phyloP scores from a whole-genome alignment of 192 early-diverging fungal genomes.

The Mortierella hygrophila region DNA sequence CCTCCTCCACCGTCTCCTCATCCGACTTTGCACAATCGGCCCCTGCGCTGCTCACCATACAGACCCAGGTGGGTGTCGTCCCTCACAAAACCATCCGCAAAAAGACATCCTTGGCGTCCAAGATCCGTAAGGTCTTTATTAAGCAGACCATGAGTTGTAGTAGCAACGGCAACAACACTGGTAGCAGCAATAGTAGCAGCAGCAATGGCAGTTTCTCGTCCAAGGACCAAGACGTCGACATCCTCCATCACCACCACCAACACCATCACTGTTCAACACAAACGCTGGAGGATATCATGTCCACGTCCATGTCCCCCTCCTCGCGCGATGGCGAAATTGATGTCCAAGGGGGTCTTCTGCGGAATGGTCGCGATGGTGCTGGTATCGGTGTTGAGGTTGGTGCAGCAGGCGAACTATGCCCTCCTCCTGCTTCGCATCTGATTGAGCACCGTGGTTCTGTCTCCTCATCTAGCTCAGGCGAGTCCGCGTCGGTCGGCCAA shows the following conservation, averaged over 20 bases:
- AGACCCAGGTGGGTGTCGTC: neutral
- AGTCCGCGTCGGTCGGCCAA: slow-evolving; percentile 23
- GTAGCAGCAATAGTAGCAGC: neutral
- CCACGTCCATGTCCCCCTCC: neutral
- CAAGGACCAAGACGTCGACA: slow-evolving; percentile 14
- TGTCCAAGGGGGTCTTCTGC: neutral
- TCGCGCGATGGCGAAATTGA: neutral
- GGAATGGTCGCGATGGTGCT: neutral
- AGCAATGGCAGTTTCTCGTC: neutral
- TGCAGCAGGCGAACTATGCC: neutral
- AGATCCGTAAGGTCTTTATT: slow-evolving; percentile 44
- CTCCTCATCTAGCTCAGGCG: slow-evolving; percentile 42
- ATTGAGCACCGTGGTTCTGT: slow-evolving; percentile 45
- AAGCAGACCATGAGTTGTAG: neutral
- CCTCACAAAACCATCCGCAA: slow-evolving; percentile 19
- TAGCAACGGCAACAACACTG: neutral
- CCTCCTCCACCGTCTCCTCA: neutral
- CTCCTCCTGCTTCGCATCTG: neutral
- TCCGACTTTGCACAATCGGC: neutral
- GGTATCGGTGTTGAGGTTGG: neutral
- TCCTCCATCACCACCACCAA: neutral
- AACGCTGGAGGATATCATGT: slow-evolving; percentile 21
- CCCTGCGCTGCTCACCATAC: neutral
- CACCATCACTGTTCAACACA: neutral
- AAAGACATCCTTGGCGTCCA: slow-evolving; percentile 32